phyloP scores from a whole-genome alignment of 2,329 filamentous ascomycete genomes.

The Teratosphaeria pseudoeucalypti region DNA sequence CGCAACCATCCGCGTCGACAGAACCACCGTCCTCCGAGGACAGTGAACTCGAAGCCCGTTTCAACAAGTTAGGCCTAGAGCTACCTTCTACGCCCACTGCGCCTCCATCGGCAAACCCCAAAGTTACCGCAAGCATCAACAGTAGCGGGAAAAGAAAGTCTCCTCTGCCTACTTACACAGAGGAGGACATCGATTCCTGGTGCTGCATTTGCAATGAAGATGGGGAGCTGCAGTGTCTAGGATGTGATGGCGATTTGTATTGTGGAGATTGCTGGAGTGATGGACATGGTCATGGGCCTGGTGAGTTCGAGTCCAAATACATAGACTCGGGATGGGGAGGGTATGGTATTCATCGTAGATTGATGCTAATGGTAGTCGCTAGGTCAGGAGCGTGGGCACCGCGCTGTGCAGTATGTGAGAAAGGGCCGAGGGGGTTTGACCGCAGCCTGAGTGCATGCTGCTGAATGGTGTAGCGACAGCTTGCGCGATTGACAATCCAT shows the following conservation, averaged over 20 bases:
- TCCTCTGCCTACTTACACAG: conserved; percentile 39
- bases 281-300: conserved; percentile 62
- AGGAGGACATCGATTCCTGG: conserved; percentile 66
- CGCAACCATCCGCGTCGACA: conserved; percentile 3
- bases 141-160: conserved; percentile 19
- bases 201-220: conserved; percentile 76
- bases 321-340: not conserved
- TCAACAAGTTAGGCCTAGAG: conserved; percentile 33
- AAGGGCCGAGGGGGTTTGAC: conserved; percentile 5
- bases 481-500: no score
- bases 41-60: conserved; percentile 35
- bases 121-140: conserved; percentile 4
- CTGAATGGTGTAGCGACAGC: no score
- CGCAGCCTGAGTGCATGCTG: conserved; percentile 2
- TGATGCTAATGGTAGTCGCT: not conserved
- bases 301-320: not conserved
- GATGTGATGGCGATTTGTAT: conserved; percentile 62
- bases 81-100: conserved; percentile 40
- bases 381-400: conserved; percentile 58
- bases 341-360: not conserved
- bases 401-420: conserved; percentile 39
- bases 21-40: conserved; percentile 26
- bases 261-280: conserved; percentile 72
- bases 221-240: conserved; percentile 60
- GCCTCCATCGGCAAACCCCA: conserved; percentile 24